Base-by-base conservation (phyloP, 371 early-diverging fungal genomes). In the Lichtheimia corymbifera region DNA sequence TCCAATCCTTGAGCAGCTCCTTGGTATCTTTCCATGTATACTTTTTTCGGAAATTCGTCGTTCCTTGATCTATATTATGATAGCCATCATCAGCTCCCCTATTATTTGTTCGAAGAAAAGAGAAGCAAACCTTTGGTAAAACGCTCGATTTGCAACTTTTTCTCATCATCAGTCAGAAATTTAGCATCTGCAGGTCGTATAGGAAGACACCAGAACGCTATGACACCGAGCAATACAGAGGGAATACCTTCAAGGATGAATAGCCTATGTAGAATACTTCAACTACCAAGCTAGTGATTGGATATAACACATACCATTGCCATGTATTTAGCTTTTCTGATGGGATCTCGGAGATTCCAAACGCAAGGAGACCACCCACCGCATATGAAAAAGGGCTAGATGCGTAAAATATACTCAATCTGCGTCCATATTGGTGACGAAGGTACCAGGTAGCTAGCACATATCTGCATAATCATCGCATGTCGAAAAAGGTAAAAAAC, bases 1-100 rank as follows among this genome's bases (percentile, higher is more conserved):
- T 54, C 54, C 54, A 54, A 41, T 54, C 54, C 5, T 35, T 54
- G 4, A 54, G 41, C 1, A 54, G 41, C 13, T 35, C 12, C 41
- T 14, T 35, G 2, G 41, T 20, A 40, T 54, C 41, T 20, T 17
- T 17, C 54, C 54, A 54, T 5, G 42, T 28, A 53, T 53, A 35
- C 11, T 35, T 35, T 9, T 35, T 35, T 35, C 9, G 5, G 11
- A 35, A 35, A 2, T 35, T 9, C 0, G 35, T 35, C 9, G 35
- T 9, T 9, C 35, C 35, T 35, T 35, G 35, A 35, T 35, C 35
- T 35, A 35, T 2, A n/a, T n/a, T n/a, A 41, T 9, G 13, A 28
- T 6, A 22, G 6, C 22, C 22, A 15, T n/a, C 7, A 27, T n/a
- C 22, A 50, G 50, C 50, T 12, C 22, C 50, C n/a, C 7, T 6